phyloP scores from a whole-genome alignment of 768 basidiomycete genomes.

The Phlegmacium glaucopus region DNA sequence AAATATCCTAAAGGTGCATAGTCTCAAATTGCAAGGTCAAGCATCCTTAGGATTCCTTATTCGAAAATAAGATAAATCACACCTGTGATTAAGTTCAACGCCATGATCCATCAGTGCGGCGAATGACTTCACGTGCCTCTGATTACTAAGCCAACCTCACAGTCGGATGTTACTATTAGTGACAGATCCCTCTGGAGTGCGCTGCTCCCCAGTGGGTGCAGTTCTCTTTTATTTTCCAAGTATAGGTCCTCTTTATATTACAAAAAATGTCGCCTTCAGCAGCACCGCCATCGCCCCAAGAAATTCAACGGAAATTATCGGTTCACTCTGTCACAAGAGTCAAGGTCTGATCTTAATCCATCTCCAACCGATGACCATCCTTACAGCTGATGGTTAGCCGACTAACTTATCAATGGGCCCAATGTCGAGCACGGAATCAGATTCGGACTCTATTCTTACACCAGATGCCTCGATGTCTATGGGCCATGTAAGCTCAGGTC shows the following conservation, averaged over 20 bases:
- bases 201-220: too few species aligned
- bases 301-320: conserved; percentile 83
- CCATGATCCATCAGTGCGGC: too few species aligned
- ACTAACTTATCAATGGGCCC: conserved; percentile 20
- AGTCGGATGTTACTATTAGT: too few species aligned
- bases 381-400: conserved; percentile 8
- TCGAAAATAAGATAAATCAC: too few species aligned
- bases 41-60: too few species aligned
- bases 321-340: conserved; percentile 59
- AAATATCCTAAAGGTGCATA: too few species aligned
- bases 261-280: conserved; percentile 37
- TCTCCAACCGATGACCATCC: conserved; percentile 4
- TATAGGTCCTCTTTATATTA: background rate
- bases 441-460: conserved; percentile 70
- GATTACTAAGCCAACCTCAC: too few species aligned
- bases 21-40: too few species aligned
- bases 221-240: too few species aligned
- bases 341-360: conserved; percentile 31
- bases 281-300: conserved; percentile 79
- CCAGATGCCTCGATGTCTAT: conserved; percentile 48
- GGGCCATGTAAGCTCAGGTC: conserved; percentile 24
- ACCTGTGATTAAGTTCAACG: too few species aligned
- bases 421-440: conserved; percentile 80
- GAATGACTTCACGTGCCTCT: too few species aligned
- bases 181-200: too few species aligned